Evolutionary conservation across 1,284 basidiomycete genomes (phyloP).

Genomic region (Austroboletus novae-zelandiae): DNA sequence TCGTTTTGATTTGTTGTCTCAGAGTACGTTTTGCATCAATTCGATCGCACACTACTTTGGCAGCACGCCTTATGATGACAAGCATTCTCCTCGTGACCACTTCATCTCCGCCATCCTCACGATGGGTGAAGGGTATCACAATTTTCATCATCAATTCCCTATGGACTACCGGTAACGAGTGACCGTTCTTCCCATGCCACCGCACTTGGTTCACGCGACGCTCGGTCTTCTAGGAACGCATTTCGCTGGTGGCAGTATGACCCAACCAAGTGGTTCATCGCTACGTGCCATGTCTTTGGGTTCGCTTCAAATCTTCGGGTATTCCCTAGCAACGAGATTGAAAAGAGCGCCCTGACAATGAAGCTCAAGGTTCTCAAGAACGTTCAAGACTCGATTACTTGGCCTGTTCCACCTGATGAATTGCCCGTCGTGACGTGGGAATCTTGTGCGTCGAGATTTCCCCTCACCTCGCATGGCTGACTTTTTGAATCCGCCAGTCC

Average conservation of each 20-base stretch:
- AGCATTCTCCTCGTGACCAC: slow-evolving; percentile 79
- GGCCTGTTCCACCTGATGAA: slow-evolving; percentile 64
- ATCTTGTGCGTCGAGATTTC: slow-evolving; percentile 50
- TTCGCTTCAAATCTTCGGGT: slow-evolving; percentile 76
- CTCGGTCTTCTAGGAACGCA: slow-evolving; percentile 35
- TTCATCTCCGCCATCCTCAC: slow-evolving; percentile 83
- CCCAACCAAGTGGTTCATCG: slow-evolving; percentile 85
- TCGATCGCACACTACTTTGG: slow-evolving; percentile 89
- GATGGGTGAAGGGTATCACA: slow-evolving; percentile 92
- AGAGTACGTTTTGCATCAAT: slow-evolving; percentile 92
- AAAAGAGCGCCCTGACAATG: slow-evolving; percentile 82
- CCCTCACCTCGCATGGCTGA: neutral
- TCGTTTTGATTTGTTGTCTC: slow-evolving; percentile 10
- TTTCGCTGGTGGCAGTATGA: slow-evolving; percentile 73
- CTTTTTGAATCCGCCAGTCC: slow-evolving; percentile 42
- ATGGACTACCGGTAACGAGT: slow-evolving; percentile 41
- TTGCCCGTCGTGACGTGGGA: slow-evolving; percentile 84
- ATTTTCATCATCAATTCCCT: slow-evolving; percentile 89
- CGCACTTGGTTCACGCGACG: slow-evolving; percentile 4
- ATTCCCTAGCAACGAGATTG: slow-evolving; percentile 87
- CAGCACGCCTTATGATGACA: slow-evolving; percentile 82
- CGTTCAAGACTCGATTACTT: slow-evolving; percentile 62
- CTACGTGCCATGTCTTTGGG: slow-evolving; percentile 56
- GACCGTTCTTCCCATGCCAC: neutral
- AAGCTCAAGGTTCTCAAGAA: slow-evolving; percentile 72